Evolutionary conservation across 495 filamentous ascomycete genomes (phyloP), one percentile per base, ranked within the genome.

Genomic region (Lepraria neglecta): DNA sequence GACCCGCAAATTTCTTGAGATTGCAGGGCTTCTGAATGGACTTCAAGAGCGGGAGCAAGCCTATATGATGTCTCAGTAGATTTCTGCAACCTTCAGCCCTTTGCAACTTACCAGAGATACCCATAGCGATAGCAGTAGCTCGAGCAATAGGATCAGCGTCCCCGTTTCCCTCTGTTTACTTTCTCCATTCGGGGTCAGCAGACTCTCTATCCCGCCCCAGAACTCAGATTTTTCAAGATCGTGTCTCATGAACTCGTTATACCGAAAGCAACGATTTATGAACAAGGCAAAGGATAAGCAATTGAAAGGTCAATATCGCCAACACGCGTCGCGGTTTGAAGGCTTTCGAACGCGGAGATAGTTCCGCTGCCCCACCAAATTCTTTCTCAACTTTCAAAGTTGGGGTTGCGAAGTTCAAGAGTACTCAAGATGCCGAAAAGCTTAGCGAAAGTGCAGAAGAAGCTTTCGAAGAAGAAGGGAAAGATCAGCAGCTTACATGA

Each of bases 21-120:
- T 91, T 86, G 58, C 83, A 87, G 66, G 87, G 88, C 67, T 89
- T 90, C 52, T 97, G 94, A 52, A 99, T 97, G 47, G 92, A 97
- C 71, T 96, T 96, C 48, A 99, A 86, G 48, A 96, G 79, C 52
- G 90, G 89, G 42, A 97, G 82, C 38, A 99, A 82, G 54, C 94
- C 94, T 95, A 64, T 40, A 3, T 21, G 3, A 43, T 3, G 14
- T 48, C 6, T 52, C 5, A 64, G 19, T 11, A 15, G 17, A 21
- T 10, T 7, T 48, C 12, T 3, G 14, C 12, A 53, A 58, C 19
- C 5, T 35, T 30, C 47, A 50, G 56, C 30, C 19, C 10, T 7
- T 5, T 24, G 6, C n/a, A 15, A 46, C 60, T 56, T 52, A 76
- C 75, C 75, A 50, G 70, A 71, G 47, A 77, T 76, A 61, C 75